Conservation (phyloP, 192 early-diverging fungal species). For the Coemansia sp. region DNA sequence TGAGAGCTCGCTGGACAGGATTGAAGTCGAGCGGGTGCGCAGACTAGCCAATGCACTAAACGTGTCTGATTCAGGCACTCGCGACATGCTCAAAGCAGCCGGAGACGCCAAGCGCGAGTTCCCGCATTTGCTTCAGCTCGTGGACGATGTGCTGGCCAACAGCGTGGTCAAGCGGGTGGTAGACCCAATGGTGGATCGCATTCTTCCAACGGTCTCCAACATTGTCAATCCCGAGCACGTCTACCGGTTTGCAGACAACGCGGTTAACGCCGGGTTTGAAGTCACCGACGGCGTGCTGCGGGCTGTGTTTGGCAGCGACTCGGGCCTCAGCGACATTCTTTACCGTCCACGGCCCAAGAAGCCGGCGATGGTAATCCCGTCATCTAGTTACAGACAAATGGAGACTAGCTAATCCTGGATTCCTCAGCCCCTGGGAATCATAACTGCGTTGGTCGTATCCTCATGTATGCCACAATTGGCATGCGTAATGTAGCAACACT, state of each 20-base stretch:
- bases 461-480: neutral
- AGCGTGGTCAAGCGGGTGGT: conserved; percentile 47
- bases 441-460: too few relatives aligned
- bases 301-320: conserved; percentile 52
- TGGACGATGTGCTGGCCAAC: conserved; percentile 47
- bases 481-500: neutral
- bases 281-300: conserved; percentile 48
- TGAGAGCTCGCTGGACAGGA: conserved; percentile 26
- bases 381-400: conserved; percentile 25
- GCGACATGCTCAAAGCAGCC: conserved; percentile 44
- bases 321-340: conserved; percentile 47
- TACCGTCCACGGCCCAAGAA: conserved; percentile 51
- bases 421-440: too few relatives aligned
- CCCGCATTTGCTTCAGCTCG: conserved; percentile 46
- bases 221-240: conserved; percentile 50
- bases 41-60: conserved; percentile 50
- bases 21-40: conserved; percentile 48
- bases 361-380: conserved; percentile 38
- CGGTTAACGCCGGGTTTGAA: conserved; percentile 51
- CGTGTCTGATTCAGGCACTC: conserved; percentile 51
- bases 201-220: conserved; percentile 45
- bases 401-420: conserved; percentile 11
- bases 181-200: conserved; percentile 49
- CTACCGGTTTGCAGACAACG: conserved; percentile 49
- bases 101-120: conserved; percentile 51